phyloP scores from a whole-genome alignment of 306 rosid genomes.

The Vigna hirtella region DNA sequence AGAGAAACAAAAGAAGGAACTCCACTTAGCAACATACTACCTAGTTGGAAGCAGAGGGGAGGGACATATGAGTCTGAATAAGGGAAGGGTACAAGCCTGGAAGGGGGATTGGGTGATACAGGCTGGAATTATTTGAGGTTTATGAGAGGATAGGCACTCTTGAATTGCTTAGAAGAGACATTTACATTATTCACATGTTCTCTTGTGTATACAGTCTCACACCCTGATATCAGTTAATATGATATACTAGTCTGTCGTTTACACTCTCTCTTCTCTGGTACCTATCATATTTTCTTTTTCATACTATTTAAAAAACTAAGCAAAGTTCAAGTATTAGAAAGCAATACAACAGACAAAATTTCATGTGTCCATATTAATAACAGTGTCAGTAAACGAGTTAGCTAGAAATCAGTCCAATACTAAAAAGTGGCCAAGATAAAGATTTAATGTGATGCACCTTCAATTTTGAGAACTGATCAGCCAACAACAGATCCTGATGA shows the following conservation, averaged over 20 bases:
- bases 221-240: not conserved
- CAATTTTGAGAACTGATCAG: conserved; percentile 82
- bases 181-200: not conserved
- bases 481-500: conserved; percentile 87
- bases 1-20: not conserved
- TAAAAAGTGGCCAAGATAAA: conserved; percentile 35
- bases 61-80: not conserved
- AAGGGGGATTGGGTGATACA: not conserved
- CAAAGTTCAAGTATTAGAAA: conserved; percentile 21
- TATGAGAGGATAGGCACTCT: not conserved
- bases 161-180: not conserved
- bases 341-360: conserved; percentile 30
- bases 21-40: not conserved
- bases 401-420: conserved; percentile 29
- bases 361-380: conserved; percentile 22
- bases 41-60: not conserved
- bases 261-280: not conserved
- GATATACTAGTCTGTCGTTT: not conserved
- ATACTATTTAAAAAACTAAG: conserved; percentile 16
- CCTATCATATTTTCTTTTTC: not conserved
- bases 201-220: not conserved
- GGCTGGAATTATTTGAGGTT: not conserved
- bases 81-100: not conserved
- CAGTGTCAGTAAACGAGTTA: not conserved
- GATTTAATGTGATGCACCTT: conserved; percentile 63